Base-by-base conservation (phyloP, 768 basidiomycete genomes). In the Macrolepiota albuminosa region DNA sequence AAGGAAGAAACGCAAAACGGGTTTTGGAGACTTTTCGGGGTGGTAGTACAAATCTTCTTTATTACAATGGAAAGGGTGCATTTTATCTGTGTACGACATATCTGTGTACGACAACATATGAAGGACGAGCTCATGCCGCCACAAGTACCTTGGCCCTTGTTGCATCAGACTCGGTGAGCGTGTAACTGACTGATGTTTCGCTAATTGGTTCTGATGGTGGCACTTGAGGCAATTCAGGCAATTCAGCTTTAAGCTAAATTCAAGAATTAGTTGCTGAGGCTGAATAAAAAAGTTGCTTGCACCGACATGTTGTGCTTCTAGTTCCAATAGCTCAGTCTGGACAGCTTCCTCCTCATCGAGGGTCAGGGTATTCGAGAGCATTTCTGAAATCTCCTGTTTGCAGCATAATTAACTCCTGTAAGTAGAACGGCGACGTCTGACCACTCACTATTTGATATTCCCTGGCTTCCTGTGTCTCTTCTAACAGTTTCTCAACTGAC, bases 281-380 rank as follows among this genome's bases (percentile, higher is more conserved):
- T 21, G 29, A 40, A 45, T 51, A 45, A 43, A 43, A 16, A 31
- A 39, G 31, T 18, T 33, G 8, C 26, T 9, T 29, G 53, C 55
- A 74, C 86, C 60, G 53, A 91, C 88, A 58, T 81, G 73, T 64
- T 85, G 84, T 16, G 72, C 76, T 70, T 95, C 85, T 13, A 99
- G 73, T 54, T 80, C 78, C 31, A 73, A 76, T 31, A 99, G 77
- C 70, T 99, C 97, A 6, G 78, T 78, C 69, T 95, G 92, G 0
- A 99, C 96, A 16, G 87, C 89, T 45, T 97, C 95, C 69, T 99
- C 97, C 49, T 99, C 97, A 48, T 96, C 95, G 13, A 87, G 70
- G 1, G 89, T 88, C 61, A 99, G 80, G 45, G 79, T 86, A 64
- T 88, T 93, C 52, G 88, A 82, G 24, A 99, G 78, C 77, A 96